Base-by-base conservation (phyloP, 2,329 filamentous ascomycete species). In the Huntiella savannae region DNA sequence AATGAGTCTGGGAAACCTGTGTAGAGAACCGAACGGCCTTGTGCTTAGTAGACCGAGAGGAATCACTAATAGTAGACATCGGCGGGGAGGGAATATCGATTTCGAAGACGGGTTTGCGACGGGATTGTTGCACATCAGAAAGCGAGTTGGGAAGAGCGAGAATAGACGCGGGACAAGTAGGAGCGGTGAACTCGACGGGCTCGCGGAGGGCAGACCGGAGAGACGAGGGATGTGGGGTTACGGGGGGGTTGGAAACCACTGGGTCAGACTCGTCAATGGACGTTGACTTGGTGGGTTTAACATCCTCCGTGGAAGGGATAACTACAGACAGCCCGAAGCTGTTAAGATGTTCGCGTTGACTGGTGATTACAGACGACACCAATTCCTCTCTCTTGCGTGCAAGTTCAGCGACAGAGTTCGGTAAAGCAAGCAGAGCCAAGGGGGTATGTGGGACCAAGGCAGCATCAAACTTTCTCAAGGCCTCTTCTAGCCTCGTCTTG, bases 1-100 rank as follows among this genome's bases (percentile, higher is more conserved):
- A 77, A 0, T 77, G 77, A 1, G 75, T 72, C 6, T 77, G 75
- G 54, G 79, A 71, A 1, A 82, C 73, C 11, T 67, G 70, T 1
- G 78, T 71, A 3, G 79, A 81, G 54, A 84, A 84, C 6, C 77
- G 72, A 2, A 84, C 80, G 46, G 71, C 78, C 61, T 83, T 85
- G 36, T 61, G 62, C 33, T 66, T 62, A 54, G 67, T 70, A 5
- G 55, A 28, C 15, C 40, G 43, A 32, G 22, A 37, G 17, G 12
- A 28, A 7, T 40, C 48, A 12, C 33, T 34, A 32, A 35, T 28
- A 8, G 33, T 17, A 6, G 44, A 44, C 32, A 44, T 17, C 1
- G 44, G 48, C 2, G 48, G 40, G 4, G 48, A 49, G 12, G 48
- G 48, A n/a, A 46, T 34, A 28, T 40, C 44, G 3, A 35, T 35